Conservation (phyloP, 495 filamentous ascomycete genomes). For the Aspergillus avenaceus region DNA sequence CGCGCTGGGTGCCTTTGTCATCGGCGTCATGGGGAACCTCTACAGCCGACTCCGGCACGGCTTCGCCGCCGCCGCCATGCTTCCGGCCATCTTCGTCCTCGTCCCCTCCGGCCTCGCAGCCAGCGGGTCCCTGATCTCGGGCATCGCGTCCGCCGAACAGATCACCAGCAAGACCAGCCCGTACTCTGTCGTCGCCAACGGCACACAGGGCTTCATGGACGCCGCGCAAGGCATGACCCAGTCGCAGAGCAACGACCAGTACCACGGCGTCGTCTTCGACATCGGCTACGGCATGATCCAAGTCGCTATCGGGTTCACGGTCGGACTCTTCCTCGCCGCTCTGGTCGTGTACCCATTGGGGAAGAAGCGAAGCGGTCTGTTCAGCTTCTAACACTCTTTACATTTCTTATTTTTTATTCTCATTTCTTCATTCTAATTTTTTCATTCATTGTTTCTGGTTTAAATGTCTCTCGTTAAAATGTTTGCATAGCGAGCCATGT, state of each 20-base stretch:
- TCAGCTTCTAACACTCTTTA: conserved; percentile 87
- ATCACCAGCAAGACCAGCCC: conserved; percentile 54
- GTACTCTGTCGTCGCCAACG: conserved; percentile 45
- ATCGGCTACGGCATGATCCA: conserved; percentile 86
- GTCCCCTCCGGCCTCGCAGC: conserved; percentile 89
- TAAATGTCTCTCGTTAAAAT: no score
- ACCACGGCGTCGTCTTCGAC: conserved; percentile 64
- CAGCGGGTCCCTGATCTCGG: conserved; percentile 76
- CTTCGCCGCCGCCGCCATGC: conserved; percentile 79
- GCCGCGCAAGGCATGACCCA: conserved; percentile 35
- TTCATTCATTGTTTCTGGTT: no score
- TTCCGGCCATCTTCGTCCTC: conserved; percentile 92
- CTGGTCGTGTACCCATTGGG: conserved; percentile 87
- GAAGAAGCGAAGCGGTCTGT: conserved; percentile 84
- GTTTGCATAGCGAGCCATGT: no score
- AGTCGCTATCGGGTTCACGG: conserved; percentile 88
- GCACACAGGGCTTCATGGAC: conserved; percentile 45
- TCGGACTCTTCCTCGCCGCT: conserved; percentile 83
- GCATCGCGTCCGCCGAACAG: conserved; percentile 77
- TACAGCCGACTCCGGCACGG: conserved; percentile 83
- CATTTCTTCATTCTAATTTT: no score
- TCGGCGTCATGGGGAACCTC: conserved; percentile 82
- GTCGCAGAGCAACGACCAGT: conserved; percentile 19
- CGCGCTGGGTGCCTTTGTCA: conserved; percentile 79
- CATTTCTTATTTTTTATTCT: no score